phyloP scores from a whole-genome alignment of 495 filamentous ascomycete species.

The Neurospora sp. region DNA sequence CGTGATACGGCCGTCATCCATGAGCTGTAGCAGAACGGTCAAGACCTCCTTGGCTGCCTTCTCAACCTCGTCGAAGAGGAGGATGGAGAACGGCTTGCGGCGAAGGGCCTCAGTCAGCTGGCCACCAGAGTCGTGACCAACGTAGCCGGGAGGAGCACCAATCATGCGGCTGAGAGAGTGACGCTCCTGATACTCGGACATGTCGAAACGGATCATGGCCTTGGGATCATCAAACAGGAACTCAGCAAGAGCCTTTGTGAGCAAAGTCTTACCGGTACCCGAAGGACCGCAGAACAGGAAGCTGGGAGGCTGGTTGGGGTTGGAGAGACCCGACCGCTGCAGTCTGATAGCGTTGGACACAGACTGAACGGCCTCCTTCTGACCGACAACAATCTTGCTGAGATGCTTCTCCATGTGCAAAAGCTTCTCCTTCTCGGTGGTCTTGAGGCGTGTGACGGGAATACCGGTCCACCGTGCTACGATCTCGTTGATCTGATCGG shows the following conservation, averaged over 20 bases:
- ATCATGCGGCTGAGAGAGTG: conserved; percentile 97
- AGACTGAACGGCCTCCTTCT: conserved; percentile 86
- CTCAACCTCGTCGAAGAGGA: conserved; percentile 96
- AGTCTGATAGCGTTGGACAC: conserved; percentile 94
- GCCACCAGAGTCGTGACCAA: conserved; percentile 91
- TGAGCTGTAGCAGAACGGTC: conserved; percentile 92
- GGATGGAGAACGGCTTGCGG: conserved; percentile 90
- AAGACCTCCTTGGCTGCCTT: conserved; percentile 97
- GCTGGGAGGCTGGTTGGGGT: conserved; percentile 91
- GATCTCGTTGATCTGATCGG: conserved; percentile 98
- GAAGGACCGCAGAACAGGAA: conserved; percentile 99
- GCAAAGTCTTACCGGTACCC: conserved; percentile 92
- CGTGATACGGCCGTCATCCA: conserved; percentile 98
- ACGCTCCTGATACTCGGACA: conserved; percentile 98
- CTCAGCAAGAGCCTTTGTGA: conserved; percentile 93
- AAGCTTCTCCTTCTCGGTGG: conserved; percentile 93
- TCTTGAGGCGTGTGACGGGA: conserved; percentile 84
- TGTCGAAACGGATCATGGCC: conserved; percentile 97
- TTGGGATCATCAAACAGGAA: conserved; percentile 98
- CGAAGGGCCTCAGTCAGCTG: conserved; percentile 91
- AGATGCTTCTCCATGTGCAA: conserved; percentile 87
- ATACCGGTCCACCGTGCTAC: conserved; percentile 95
- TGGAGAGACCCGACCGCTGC: conserved; percentile 83
- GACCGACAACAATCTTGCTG: conserved; percentile 75
- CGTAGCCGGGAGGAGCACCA: conserved; percentile 91